Evolutionary conservation across 75 land plant genomes (phyloP).

Genomic region (Pinus tabuliformis): DNA sequence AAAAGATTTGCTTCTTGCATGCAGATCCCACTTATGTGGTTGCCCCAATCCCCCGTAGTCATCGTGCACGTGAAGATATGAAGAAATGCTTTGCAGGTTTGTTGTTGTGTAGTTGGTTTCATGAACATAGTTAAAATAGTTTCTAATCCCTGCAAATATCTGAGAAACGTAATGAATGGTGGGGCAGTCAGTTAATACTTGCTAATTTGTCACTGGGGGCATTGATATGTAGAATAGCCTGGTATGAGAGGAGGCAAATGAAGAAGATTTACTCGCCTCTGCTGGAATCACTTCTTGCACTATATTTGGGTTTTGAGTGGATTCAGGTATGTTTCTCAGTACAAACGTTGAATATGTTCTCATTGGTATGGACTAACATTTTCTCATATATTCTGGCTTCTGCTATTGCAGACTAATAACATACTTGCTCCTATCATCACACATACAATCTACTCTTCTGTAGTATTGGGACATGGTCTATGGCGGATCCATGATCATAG

Average conservation of each 20-base stretch:
- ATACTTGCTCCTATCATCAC: constrained; percentile 93
- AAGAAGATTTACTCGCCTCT: constrained; percentile 95
- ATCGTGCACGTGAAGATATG: constrained; percentile 49
- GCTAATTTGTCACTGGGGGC: neutral
- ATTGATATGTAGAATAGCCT: constrained; percentile 51
- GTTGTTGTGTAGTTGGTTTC: constrained; percentile 4
- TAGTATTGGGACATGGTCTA: constrained; percentile 83
- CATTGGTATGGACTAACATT: neutral
- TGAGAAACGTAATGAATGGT: neutral
- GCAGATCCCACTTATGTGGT: constrained; percentile 92
- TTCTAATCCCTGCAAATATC: neutral
- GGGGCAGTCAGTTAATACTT: neutral
- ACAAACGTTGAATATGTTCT: constrained; percentile 2
- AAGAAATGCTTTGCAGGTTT: constrained; percentile 91
- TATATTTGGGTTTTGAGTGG: constrained; percentile 97
- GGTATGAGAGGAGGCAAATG: constrained; percentile 87
- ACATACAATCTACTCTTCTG: constrained; percentile 81
- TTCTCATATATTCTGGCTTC: neutral
- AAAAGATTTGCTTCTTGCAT: constrained; percentile 7
- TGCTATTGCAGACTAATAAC: constrained; percentile 64
- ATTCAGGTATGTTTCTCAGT: constrained; percentile 47
- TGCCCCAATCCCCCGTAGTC: constrained; percentile 63
- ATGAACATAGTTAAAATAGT: neutral
- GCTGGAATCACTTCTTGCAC: constrained; percentile 75
- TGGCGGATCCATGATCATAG: constrained; percentile 82